phyloP scores from a whole-genome alignment of 257 asterid species.

The Hygrophila difformis region DNA sequence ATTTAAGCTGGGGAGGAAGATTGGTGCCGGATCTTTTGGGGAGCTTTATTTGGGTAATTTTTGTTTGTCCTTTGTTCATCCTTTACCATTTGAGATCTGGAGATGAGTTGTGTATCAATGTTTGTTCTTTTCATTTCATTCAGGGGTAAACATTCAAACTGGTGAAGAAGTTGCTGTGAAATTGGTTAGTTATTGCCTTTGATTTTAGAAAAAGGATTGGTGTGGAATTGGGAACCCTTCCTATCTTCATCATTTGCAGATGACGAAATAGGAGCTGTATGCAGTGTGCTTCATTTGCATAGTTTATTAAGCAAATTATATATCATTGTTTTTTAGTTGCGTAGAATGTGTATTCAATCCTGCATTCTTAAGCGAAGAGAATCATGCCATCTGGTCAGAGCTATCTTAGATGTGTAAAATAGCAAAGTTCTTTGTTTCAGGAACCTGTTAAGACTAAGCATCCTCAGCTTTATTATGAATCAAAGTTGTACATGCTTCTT shows the following conservation, averaged over 20 bases:
- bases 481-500: conserved; percentile 80
- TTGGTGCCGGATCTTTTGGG: conserved; percentile 96
- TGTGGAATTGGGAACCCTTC: background rate
- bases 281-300: background rate
- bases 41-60: conserved; percentile 77
- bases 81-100: background rate
- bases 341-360: background rate
- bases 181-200: conserved; percentile 63
- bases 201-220: background rate
- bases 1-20: conserved; percentile 81
- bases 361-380: conserved; percentile 2
- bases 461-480: conserved; percentile 91
- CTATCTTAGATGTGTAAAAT: conserved; percentile 1
- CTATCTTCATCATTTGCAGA: background rate
- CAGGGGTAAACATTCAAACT: conserved; percentile 68
- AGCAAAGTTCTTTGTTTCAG: conserved; percentile 24
- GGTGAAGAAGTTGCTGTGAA: conserved; percentile 93
- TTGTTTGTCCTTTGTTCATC: background rate
- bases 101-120: background rate
- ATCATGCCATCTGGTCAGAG: too few species aligned
- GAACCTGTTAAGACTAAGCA: conserved; percentile 83
- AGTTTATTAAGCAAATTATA: background rate
- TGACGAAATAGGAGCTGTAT: conserved; percentile 1
- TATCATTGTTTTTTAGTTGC: background rate
- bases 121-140: conserved; percentile 11